Evolutionary conservation across 306 rosid species (phyloP).

Genomic region (Abrus pulchellus): DNA sequence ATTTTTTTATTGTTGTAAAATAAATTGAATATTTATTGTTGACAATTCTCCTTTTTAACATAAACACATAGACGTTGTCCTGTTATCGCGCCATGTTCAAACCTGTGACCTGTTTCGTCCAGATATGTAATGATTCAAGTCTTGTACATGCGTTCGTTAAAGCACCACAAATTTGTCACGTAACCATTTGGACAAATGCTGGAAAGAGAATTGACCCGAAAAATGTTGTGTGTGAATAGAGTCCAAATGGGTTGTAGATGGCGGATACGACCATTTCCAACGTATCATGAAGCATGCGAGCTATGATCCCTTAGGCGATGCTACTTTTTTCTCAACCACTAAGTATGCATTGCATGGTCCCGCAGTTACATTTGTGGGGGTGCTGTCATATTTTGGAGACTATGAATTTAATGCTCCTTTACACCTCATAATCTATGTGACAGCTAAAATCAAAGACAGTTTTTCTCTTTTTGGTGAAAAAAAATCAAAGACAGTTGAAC

Average conservation of each 20-base stretch:
- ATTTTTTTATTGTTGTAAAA: not conserved
- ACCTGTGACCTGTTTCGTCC: not conserved
- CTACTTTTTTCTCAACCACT: constrained; percentile 21
- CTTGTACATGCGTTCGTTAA: not conserved
- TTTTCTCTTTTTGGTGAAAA: too few species aligned
- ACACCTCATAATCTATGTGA: too few species aligned
- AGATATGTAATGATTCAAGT: constrained; percentile 11
- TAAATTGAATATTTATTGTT: not conserved
- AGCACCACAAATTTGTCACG: constrained; percentile 29
- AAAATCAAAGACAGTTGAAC: too few species aligned
- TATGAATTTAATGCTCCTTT: too few species aligned
- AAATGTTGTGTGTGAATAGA: not conserved
- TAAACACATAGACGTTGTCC: not conserved
- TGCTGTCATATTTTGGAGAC: not conserved
- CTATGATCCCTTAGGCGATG: not conserved
- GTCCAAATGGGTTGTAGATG: constrained; percentile 17
- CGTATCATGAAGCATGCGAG: constrained; percentile 26
- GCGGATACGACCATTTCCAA: constrained; percentile 26
- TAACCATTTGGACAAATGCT: constrained; percentile 11
- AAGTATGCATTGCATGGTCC: not conserved
- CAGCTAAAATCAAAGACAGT: too few species aligned
- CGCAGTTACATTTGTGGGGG: not conserved
- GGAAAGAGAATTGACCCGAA: constrained; percentile 13
- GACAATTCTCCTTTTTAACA: too few species aligned
- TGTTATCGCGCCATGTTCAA: not conserved